Evolutionary conservation across 2,329 filamentous ascomycete genomes (phyloP).

Genomic region (Metarhizium guizhouense): DNA sequence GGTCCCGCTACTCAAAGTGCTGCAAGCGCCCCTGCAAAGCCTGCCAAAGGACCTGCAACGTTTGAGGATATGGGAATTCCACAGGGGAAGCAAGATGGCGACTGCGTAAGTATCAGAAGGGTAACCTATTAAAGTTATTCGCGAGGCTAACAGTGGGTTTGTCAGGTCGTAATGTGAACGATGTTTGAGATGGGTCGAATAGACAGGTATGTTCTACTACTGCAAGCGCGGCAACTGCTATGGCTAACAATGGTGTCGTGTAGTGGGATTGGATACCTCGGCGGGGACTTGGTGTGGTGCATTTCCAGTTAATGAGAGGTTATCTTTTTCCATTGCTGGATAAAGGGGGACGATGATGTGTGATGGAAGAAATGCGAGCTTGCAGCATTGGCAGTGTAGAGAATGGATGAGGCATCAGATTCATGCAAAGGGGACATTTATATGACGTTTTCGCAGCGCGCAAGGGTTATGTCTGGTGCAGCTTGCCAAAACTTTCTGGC

Average conservation of each 20-base stretch:
- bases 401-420: background rate
- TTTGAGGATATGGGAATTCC: conserved; percentile 99
- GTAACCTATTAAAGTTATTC: background rate
- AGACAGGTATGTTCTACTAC: background rate
- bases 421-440: background rate
- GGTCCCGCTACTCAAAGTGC: conserved; percentile 19
- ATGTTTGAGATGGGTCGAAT: background rate
- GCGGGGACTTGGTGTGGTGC: background rate
- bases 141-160: background rate
- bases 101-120: conserved; percentile 62
- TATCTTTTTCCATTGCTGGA: background rate
- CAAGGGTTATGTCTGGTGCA: background rate
- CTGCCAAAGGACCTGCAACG: conserved; percentile 74
- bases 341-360: background rate
- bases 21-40: conserved; percentile 24
- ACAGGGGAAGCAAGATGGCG: conserved; percentile 69
- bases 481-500: background rate
- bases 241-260: background rate
- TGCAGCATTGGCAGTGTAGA: background rate
- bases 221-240: background rate
- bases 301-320: background rate
- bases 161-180: conserved; percentile 5
- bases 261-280: background rate
- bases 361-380: background rate
- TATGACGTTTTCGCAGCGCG: background rate